Evolutionary conservation across 2,329 filamentous ascomycete genomes (phyloP).

Genomic region (Clonostachys chloroleuca): DNA sequence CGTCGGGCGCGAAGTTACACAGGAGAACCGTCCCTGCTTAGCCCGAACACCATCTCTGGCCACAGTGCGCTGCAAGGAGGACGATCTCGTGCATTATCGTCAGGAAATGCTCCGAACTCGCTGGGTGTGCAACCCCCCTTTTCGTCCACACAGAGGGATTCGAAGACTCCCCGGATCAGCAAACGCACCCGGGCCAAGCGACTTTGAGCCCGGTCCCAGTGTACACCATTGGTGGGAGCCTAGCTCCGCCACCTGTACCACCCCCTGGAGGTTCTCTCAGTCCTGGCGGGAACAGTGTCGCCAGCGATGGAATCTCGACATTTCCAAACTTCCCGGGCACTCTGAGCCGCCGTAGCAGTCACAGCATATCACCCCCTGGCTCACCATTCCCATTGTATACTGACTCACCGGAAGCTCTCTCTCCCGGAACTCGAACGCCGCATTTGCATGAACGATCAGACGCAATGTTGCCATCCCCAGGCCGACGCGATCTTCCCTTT

Average conservation of each 20-base stretch:
- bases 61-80: constrained; percentile 2
- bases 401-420: constrained; percentile 48
- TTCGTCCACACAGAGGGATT: constrained; percentile 5
- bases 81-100: constrained; percentile 37
- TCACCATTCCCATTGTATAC: constrained; percentile 67
- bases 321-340: neutral
- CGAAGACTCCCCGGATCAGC: neutral
- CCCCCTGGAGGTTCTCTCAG: neutral
- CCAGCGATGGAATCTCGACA: neutral
- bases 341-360: constrained; percentile 26
- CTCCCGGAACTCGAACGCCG: constrained; percentile 26
- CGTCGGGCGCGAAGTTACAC: neutral
- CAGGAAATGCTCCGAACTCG: constrained; percentile 27
- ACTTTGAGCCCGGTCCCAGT: constrained; percentile 20
- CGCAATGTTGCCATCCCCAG: constrained; percentile 41
- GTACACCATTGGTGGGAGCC: constrained; percentile 30
- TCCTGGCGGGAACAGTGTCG: neutral
- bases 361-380: constrained; percentile 42
- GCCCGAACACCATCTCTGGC: neutral
- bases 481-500: constrained; percentile 41
- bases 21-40: neutral
- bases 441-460: constrained; percentile 37
- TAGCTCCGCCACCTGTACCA: constrained; percentile 30
- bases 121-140: neutral
- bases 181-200: constrained; percentile 6